A percentile compares a stretch with the other conserved stretches of the same genome.
phyloP scores from a whole-genome alignment of 1,284 basidiomycete species.

The Rhodotorula sp. region DNA sequence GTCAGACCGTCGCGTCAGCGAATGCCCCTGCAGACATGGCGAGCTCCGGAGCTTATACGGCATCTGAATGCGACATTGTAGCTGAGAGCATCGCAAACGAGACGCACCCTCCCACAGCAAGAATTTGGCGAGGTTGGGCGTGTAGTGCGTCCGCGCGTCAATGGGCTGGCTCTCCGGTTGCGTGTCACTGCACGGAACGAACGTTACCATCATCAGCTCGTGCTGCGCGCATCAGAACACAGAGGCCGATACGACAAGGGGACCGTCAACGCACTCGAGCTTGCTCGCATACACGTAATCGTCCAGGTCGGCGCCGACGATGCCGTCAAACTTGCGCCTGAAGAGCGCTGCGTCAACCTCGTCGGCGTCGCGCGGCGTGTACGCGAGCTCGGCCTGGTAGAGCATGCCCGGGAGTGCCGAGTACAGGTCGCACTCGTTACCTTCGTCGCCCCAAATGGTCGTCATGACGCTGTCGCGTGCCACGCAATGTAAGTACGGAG shows the following conservation, averaged over 20 bases:
- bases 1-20: constrained; percentile 18
- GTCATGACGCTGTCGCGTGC: constrained; percentile 46
- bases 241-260: background rate
- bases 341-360: constrained; percentile 46
- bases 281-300: constrained; percentile 50
- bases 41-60: background rate
- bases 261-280: constrained; percentile 45
- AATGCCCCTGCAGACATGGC: background rate
- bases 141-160: constrained; percentile 43
- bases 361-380: constrained; percentile 35
- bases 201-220: too few species aligned
- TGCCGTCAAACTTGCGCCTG: constrained; percentile 46
- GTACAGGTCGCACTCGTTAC: constrained; percentile 49
- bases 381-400: constrained; percentile 50
- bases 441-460: constrained; percentile 54
- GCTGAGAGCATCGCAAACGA: background rate
- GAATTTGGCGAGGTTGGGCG: constrained; percentile 52
- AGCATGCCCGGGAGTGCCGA: constrained; percentile 45
- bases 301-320: constrained; percentile 49
- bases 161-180: constrained; percentile 45
- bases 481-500: too few species aligned
- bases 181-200: constrained; percentile 37
- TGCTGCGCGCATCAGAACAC: background rate
- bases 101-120: constrained; percentile 50
- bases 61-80: background rate